Percentiles rank a stretch among this genome's conserved stretches.
These are phyloP conservation scores for Ilex paraguariensis DNA, from an alignment of 305 asterid species.

Conservation along the genomic window DNA sequence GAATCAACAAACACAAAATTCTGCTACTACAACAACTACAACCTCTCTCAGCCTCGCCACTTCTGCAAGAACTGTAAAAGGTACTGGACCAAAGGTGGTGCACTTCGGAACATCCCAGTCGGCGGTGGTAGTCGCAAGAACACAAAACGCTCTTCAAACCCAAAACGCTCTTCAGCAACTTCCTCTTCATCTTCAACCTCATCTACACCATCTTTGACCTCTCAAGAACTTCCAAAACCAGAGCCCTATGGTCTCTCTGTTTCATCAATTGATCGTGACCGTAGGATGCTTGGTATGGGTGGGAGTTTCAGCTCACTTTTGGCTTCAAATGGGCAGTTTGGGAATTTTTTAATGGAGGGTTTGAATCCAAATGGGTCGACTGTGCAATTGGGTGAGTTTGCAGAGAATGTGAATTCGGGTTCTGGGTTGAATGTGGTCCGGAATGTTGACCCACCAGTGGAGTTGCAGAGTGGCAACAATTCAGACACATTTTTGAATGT, in stretches of 20 bases:
- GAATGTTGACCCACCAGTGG: slow-evolving; percentile 20
- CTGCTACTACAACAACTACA: slow-evolving; percentile 93
- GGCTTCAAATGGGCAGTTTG: slow-evolving; percentile 42
- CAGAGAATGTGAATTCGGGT: slow-evolving; percentile 26
- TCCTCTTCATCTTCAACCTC: not conserved
- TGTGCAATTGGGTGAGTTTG: slow-evolving; percentile 25
- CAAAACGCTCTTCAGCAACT: not conserved
- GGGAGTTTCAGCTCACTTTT: slow-evolving; percentile 46
- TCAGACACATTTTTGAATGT: too few species aligned
- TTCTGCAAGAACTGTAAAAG: slow-evolving; percentile 91
- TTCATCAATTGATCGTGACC: slow-evolving; percentile 19
- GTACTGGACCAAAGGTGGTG: slow-evolving; percentile 92
- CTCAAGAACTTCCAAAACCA: slow-evolving; percentile 10
- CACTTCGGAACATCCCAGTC: slow-evolving; percentile 80
- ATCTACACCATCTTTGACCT: not conserved
- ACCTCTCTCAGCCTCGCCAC: slow-evolving; percentile 86
- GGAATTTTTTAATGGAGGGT: slow-evolving; percentile 29
- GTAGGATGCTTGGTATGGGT: slow-evolving; percentile 19
- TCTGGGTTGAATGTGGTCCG: slow-evolving; percentile 3
- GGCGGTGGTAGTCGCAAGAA: slow-evolving; percentile 81
- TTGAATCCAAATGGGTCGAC: slow-evolving; percentile 29
- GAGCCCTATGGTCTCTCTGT: slow-evolving; percentile 14
- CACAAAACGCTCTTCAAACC: not conserved
- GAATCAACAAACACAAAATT: not conserved
- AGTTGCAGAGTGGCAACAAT: not conserved